Evolutionary conservation across 331 rosid genomes (phyloP), one percentile per base, ranked within the genome.

Genomic region (Spiraea crenata): DNA sequence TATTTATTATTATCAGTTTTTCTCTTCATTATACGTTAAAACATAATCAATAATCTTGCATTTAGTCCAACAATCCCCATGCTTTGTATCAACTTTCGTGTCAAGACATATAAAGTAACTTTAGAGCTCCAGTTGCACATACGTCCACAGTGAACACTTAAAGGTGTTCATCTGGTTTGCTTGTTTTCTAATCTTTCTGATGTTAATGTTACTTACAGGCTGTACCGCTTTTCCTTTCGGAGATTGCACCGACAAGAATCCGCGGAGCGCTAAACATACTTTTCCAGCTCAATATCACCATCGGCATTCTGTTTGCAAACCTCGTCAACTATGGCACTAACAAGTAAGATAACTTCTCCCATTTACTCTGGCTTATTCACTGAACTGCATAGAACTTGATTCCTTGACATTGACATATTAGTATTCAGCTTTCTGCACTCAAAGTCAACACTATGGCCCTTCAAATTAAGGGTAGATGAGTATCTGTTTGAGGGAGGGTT

Each of bases 251-350:
- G 7, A 88, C 97, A 5, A 87, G 90, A 75, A 84, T 88, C 38
- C 97, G 98, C n/a, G 98, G 98, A 41, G 98, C 84, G 17, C 85
- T 93, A 0, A 90, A 93, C 79, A 93, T 89, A 45, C 38, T 93
- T 19, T 93, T 93, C 71, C 98, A 93, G 69, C 80, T 93, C 19
- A 78, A 90, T 61, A 39, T 87, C 78, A 93, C 97, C 50, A 69
- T 93, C 9, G 97, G 97, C 61, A 93, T 93, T 65, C 88, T 93
- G 39, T 74, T 88, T 3, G 98, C 98, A 5, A 88, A 66, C 81
- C 76, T 90, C 14, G 77, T 93, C 54, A 90, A 90, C 48, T 93
- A 79, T 69, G 86, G 78, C 57, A 88, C 96, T 14, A 57, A 74
- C 56, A 80, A 92, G 96, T 92, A 78, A 76, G 89, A 77, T 25